A percentile compares a stretch with the other conserved stretches of the same genome.
These are phyloP conservation scores for Starmera quercuum DNA, from an alignment of 805 yeast genomes.

Conservation along the genomic window DNA sequence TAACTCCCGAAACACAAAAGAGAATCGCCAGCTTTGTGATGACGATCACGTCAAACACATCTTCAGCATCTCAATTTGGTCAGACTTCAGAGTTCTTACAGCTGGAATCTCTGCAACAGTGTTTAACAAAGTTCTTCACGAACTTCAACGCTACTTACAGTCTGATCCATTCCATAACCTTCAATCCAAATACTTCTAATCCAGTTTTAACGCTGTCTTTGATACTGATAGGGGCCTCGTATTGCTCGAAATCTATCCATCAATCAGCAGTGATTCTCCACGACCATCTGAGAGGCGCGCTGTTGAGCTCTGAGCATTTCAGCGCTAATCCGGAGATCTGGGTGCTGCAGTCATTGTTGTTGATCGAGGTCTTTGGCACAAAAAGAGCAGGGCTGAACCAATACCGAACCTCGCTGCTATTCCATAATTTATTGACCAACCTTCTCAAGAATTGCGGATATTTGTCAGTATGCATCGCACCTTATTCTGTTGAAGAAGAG, in stretches of 20 bases:
- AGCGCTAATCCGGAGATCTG: conserved; percentile 1
- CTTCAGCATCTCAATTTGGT: background rate
- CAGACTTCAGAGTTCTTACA: background rate
- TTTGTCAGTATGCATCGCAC: background rate
- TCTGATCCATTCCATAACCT: background rate
- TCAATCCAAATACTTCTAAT: background rate
- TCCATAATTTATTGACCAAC: background rate
- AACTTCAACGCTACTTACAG: background rate
- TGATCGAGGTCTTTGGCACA: conserved; percentile 1
- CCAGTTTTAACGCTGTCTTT: background rate
- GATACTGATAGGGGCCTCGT: background rate
- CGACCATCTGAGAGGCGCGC: conserved; percentile 1
- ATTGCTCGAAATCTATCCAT: background rate
- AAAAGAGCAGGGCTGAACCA: conserved; percentile 2
- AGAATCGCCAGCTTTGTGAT: background rate
- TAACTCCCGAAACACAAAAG: too few species aligned
- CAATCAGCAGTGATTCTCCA: conserved; percentile 1
- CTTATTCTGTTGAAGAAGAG: background rate
- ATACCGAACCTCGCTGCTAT: background rate
- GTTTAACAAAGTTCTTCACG: background rate
- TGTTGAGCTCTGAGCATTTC: background rate
- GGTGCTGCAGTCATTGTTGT: conserved; percentile 1
- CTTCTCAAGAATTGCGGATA: background rate
- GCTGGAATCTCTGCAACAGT: background rate
- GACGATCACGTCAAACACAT: background rate